Conservation (phyloP, 768 basidiomycete species). For the Candolleomyces eurysporus region DNA sequence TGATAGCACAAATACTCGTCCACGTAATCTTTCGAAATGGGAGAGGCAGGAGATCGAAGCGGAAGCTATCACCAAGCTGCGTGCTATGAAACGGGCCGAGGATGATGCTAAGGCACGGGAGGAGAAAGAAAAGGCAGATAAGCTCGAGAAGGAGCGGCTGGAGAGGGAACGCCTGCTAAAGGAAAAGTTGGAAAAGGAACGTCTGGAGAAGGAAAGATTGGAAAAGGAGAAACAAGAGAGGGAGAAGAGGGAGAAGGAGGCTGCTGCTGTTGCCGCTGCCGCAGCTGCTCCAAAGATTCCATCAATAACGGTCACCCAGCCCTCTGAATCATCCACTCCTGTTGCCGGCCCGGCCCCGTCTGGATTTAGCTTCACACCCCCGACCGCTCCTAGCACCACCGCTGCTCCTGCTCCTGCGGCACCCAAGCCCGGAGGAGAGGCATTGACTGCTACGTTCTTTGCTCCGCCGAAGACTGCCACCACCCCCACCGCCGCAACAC, state of each 20-base stretch:
- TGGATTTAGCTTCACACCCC: slow-evolving; percentile 3
- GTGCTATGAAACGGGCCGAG: slow-evolving; percentile 46
- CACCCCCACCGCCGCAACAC: not conserved
- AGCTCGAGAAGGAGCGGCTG: slow-evolving; percentile 26
- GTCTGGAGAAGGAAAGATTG: slow-evolving; percentile 21
- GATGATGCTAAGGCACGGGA: slow-evolving; percentile 37
- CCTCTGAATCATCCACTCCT: slow-evolving; percentile 12
- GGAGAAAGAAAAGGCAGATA: slow-evolving; percentile 27
- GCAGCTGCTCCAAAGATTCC: slow-evolving; percentile 12
- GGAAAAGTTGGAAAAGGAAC: slow-evolving; percentile 19
- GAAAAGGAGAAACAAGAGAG: slow-evolving; percentile 16
- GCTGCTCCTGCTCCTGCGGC: slow-evolving; percentile 12
- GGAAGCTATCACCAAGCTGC: slow-evolving; percentile 69
- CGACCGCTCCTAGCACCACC: not conserved
- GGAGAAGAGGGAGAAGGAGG: slow-evolving; percentile 24
- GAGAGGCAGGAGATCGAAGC: slow-evolving; percentile 87
- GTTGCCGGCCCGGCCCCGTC: not conserved
- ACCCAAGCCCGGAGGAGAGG: not conserved
- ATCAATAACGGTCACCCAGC: slow-evolving; percentile 20
- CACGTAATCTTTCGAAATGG: slow-evolving; percentile 58
- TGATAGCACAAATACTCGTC: slow-evolving; percentile 53
- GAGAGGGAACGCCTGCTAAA: slow-evolving; percentile 25
- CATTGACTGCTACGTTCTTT: not conserved
- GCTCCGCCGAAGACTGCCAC: not conserved
- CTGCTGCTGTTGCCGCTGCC: slow-evolving; percentile 6